Evolutionary conservation across 495 filamentous ascomycete species (phyloP), one percentile per base, ranked within the genome.

Genomic region (Podospora sp.): DNA sequence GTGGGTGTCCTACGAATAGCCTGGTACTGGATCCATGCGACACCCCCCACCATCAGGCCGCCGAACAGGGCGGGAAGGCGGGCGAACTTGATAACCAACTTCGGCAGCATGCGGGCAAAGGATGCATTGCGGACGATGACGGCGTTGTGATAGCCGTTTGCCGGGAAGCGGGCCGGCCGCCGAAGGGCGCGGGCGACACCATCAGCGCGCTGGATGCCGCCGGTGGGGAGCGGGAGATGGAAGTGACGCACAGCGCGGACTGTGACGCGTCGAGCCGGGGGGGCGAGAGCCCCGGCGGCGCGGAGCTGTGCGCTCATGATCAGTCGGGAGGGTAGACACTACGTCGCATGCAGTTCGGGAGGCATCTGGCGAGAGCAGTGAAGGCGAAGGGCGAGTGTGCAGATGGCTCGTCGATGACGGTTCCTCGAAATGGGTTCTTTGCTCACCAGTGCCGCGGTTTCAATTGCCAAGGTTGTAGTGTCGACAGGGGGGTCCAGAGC

Each of bases 21-120:
- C 80, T 98, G 96, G 77, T 98, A 97, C 76, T 99, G 95, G 35
- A 99, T 72, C 84, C 97, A 99, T 51, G 92, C 92, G 33, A 95
- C 74, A 5, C 92, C 91, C 7, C 91, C 93, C 75, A 99, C 85
- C 79, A 90, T 91, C 52, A 91, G 89, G 51, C 91, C 93, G 36
- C 94, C 95, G 75, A 96, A 93, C 79, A 97, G 88, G 65, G 96
- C 94, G 26, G 95, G 95, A 59, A 97, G 79, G 60, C 92, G 85
- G 49, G 89, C 83, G 63, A 98, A 90, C 81, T 97, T 99, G 69
- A 96, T 71, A 9, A 94, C 88, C 50, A 99, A 83, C 73, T 92
- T 91, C 2, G 95, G 95, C n/a, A 99, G 82, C 59, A 91, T 85
- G 59, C 95, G 86, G 7, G 84, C 85, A 74, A 98, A 98, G 6